Percentiles rank a stretch among this genome's conserved stretches.
Conservation (phyloP, 176 grass and related monocot genomes). For the Cenchrus purpureus region DNA sequence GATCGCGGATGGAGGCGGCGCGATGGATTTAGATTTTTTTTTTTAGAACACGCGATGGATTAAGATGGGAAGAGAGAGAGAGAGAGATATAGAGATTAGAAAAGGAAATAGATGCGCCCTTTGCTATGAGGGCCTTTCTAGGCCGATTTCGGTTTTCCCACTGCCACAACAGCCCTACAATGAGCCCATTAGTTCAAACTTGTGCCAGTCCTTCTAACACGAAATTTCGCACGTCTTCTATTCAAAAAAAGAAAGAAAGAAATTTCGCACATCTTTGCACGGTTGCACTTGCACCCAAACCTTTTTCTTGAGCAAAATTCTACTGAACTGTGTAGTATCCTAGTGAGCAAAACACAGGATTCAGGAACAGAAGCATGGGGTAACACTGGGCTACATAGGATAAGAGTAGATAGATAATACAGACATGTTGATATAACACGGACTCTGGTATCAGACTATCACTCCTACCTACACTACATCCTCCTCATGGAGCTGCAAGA, state of each 20-base stretch:
- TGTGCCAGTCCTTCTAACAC: no score
- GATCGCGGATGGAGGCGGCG: no score
- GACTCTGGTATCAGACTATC: background rate
- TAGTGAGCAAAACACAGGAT: background rate
- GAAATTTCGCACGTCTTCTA: no score
- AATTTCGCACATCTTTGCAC: no score
- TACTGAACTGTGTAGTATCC: background rate
- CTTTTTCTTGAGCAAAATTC: background rate
- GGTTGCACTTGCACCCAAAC: no score
- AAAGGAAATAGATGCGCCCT: no score
- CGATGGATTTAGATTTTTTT: no score
- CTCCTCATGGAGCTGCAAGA: conserved; percentile 13
- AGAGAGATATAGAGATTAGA: no score
- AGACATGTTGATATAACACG: background rate
- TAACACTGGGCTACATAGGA: background rate
- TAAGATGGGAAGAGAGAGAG: no score
- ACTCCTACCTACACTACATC: conserved; percentile 20
- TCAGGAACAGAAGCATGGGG: background rate
- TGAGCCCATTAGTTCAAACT: background rate
- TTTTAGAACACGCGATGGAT: no score
- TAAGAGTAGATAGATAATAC: background rate
- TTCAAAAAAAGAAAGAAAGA: no score
- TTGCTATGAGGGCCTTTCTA: background rate
- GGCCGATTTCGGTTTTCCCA: background rate
- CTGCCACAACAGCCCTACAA: background rate